These are phyloP conservation scores for Silene vulgaris DNA, from an alignment of 179 eudicot genomes.

Conservation along the genomic window DNA sequence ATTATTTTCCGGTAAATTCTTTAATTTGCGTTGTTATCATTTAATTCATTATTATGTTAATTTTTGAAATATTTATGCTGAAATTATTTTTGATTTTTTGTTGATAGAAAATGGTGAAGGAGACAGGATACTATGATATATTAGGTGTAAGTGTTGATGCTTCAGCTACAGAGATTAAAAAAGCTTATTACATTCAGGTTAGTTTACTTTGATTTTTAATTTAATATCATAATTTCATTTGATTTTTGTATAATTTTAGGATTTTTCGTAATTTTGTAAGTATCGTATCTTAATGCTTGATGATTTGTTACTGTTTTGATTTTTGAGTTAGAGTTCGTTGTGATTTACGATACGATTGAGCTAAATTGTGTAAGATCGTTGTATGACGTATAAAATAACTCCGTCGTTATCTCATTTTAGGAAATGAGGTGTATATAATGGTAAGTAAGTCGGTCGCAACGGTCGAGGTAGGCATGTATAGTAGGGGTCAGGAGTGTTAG, in stretches of 20 bases:
- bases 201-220: neutral
- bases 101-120: slow-evolving; percentile 75
- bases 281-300: neutral
- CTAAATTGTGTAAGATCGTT: neutral
- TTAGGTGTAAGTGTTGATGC: slow-evolving; percentile 74
- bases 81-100: slow-evolving; percentile 3
- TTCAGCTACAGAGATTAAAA: slow-evolving; percentile 65
- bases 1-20: neutral
- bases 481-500: neutral
- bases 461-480: neutral
- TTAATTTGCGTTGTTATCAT: neutral
- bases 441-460: neutral
- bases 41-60: neutral
- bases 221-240: neutral
- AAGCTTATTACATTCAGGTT: slow-evolving; percentile 55
- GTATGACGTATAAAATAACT: neutral
- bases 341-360: neutral
- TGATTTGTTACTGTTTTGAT: neutral
- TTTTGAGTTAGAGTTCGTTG: neutral
- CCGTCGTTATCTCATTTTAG: neutral
- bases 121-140: slow-evolving; percentile 76
- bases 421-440: neutral
- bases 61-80: neutral
- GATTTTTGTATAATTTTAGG: neutral
- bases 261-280: no score